phyloP scores from a whole-genome alignment of 352 stramenopile species.

The Phytopythium delawarense region DNA sequence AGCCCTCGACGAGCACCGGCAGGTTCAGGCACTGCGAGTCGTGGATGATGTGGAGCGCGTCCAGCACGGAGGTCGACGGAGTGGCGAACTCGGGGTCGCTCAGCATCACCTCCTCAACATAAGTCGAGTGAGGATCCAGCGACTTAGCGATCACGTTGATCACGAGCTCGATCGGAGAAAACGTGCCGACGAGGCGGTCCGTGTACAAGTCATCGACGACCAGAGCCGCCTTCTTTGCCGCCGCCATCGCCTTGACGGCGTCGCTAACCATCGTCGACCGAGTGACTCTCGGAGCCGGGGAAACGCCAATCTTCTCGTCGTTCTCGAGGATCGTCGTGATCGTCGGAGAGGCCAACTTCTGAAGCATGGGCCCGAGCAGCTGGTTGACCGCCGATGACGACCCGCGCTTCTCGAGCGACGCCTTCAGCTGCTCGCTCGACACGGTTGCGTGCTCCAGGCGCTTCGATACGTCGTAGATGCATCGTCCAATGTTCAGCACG shows the following conservation, averaged over 20 bases:
- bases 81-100: constrained; percentile 79
- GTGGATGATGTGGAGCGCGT: constrained; percentile 88
- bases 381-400: constrained; percentile 74
- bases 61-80: constrained; percentile 65
- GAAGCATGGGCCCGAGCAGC: constrained; percentile 72
- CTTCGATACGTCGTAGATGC: constrained; percentile 97
- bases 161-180: constrained; percentile 97
- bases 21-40: constrained; percentile 83
- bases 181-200: constrained; percentile 91
- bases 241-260: constrained; percentile 73
- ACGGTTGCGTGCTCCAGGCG: constrained; percentile 91
- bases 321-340: constrained; percentile 85
- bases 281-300: constrained; percentile 61
- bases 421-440: constrained; percentile 82
- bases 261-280: constrained; percentile 86
- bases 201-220: constrained; percentile 90
- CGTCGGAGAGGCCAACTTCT: constrained; percentile 79
- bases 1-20: constrained; percentile 62
- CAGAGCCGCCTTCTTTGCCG: constrained; percentile 89
- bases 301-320: constrained; percentile 37
- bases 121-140: constrained; percentile 86
- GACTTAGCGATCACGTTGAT: constrained; percentile 93
- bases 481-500: constrained; percentile 98
- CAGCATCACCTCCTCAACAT: constrained; percentile 89
- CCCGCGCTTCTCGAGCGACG: constrained; percentile 70